Evolutionary conservation across 306 rosid genomes (phyloP).

Genomic region (Luffa aegyptiaca): DNA sequence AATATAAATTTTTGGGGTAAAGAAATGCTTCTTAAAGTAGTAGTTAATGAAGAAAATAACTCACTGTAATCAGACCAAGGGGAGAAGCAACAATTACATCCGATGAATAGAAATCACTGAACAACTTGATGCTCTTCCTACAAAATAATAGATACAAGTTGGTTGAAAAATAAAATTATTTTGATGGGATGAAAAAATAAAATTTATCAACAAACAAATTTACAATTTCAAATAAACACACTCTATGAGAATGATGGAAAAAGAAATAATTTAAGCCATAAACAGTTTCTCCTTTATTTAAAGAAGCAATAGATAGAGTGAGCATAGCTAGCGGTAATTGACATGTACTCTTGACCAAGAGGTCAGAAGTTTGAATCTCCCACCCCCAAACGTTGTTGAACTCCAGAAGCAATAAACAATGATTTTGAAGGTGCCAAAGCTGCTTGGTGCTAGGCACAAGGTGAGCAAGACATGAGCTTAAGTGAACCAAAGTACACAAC

Average conservation of each 20-base stretch:
- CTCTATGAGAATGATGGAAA: not conserved
- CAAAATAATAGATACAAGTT: conserved; percentile 7
- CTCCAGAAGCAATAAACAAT: too few relatives aligned
- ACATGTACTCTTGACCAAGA: too few relatives aligned
- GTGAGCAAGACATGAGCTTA: too few relatives aligned
- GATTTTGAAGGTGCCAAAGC: too few relatives aligned
- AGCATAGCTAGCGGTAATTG: too few relatives aligned
- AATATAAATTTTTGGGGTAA: not conserved
- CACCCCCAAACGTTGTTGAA: too few relatives aligned
- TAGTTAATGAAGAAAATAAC: not conserved
- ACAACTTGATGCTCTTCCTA: conserved; percentile 78
- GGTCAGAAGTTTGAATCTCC: too few relatives aligned
- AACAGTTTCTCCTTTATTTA: too few relatives aligned
- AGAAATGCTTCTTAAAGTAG: not conserved
- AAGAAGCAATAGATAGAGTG: too few relatives aligned
- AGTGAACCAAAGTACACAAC: not conserved
- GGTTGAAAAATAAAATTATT: not conserved
- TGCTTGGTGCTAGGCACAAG: too few relatives aligned
- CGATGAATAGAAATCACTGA: conserved; percentile 81
- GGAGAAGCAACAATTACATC: conserved; percentile 87
- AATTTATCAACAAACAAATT: not conserved
- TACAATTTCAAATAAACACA: not conserved
- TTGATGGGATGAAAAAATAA: not conserved
- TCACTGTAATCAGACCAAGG: conserved; percentile 61
- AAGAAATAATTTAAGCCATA: not conserved